Percentiles rank a stretch among this genome's conserved stretches.
Conservation (phyloP, 2,329 filamentous ascomycete species). For the Aspergillus fumigatus region DNA sequence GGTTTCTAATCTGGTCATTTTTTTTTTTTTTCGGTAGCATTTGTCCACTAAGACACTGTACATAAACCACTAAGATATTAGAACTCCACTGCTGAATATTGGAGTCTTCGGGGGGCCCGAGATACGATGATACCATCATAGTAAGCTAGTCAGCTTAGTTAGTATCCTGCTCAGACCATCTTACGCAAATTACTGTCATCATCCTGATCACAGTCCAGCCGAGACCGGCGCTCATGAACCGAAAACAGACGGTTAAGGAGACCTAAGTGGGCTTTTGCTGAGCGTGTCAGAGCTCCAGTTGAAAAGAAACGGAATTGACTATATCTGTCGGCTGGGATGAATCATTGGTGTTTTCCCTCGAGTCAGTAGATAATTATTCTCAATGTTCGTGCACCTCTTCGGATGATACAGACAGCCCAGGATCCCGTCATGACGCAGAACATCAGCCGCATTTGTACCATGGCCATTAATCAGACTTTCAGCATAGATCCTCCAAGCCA, state of each 20-base stretch:
- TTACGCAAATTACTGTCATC: background rate
- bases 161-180: background rate
- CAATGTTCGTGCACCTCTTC: too few species aligned
- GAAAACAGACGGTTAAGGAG: too few species aligned
- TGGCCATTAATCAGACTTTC: too few species aligned
- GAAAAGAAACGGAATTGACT: too few species aligned
- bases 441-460: too few species aligned
- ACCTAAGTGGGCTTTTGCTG: background rate
- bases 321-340: too few species aligned
- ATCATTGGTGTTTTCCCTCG: too few species aligned
- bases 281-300: background rate
- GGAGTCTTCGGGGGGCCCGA: constrained; percentile 13
- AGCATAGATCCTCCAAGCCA: background rate
- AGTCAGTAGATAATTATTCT: too few species aligned
- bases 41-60: background rate
- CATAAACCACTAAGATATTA: background rate
- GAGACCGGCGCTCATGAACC: too few species aligned
- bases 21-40: background rate
- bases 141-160: background rate
- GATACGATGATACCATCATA: constrained; percentile 5
- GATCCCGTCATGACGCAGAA: too few species aligned
- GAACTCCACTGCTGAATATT: constrained; percentile 5
- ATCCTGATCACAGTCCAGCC: too few species aligned
- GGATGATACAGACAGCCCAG: too few species aligned
- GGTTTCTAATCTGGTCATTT: background rate